A percentile compares a stretch with the other conserved stretches of the same genome.
phyloP scores from a whole-genome alignment of 345 rosid species.

The Salix suchowensis region DNA sequence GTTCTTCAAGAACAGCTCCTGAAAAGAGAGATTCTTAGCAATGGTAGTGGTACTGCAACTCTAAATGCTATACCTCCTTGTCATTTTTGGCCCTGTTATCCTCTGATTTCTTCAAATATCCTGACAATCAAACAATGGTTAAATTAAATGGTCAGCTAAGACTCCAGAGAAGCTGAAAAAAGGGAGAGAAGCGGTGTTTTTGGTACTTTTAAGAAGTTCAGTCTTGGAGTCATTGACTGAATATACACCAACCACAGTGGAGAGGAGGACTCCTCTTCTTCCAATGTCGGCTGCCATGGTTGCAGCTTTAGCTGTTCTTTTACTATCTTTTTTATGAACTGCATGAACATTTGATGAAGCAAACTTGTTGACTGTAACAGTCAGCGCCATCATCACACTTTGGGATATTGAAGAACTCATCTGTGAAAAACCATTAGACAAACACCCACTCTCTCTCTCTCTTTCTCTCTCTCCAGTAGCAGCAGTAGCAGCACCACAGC shows the following conservation, averaged over 20 bases:
- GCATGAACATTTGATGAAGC: conserved; percentile 76
- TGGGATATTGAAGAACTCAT: conserved; percentile 64
- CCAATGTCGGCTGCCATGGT: conserved; percentile 20
- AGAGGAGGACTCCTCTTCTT: conserved; percentile 56
- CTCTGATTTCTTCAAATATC: conserved; percentile 75
- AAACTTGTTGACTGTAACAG: conserved; percentile 83
- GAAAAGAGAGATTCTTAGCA: neutral
- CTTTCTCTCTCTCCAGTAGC: neutral
- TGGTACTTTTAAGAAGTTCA: conserved; percentile 66
- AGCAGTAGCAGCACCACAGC: neutral
- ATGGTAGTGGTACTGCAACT: neutral
- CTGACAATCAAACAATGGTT: conserved; percentile 25
- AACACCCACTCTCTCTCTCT: neutral
- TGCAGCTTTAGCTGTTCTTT: conserved; percentile 9
- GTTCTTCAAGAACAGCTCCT: neutral
- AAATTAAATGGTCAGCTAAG: neutral
- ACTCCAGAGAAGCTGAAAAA: neutral
- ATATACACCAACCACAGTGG: conserved; percentile 48
- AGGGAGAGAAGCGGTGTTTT: neutral
- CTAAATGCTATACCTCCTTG: conserved; percentile 53
- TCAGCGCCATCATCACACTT: conserved; percentile 82
- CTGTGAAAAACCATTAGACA: conserved; percentile 13
- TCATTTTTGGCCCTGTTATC: conserved; percentile 79
- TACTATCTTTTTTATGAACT: conserved; percentile 47
- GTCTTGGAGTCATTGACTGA: conserved; percentile 43